phyloP scores from a whole-genome alignment of 345 rosid species.

The Nephelium lappaceum region DNA sequence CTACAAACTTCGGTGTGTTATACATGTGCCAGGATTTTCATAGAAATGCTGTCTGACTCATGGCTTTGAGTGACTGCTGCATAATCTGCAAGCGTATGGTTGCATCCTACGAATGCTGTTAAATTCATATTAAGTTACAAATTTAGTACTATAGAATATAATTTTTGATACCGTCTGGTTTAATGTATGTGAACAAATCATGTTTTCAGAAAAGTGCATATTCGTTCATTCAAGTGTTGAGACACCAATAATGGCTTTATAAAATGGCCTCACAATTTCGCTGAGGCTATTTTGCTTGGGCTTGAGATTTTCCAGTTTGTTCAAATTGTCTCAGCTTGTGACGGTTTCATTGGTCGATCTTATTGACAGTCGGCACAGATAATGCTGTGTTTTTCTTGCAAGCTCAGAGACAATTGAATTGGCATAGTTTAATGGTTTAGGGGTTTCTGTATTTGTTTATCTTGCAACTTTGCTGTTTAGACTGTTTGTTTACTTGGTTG shows the following conservation, averaged over 20 bases:
- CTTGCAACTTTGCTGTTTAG: background rate
- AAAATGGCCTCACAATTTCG: background rate
- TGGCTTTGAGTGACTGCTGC: background rate
- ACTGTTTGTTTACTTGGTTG: too few species aligned
- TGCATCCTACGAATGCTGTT: background rate
- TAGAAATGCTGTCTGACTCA: constrained; percentile 6
- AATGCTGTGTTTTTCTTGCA: too few species aligned
- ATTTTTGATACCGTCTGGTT: background rate
- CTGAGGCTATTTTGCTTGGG: background rate
- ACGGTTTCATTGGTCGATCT: background rate
- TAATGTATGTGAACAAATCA: constrained; percentile 10
- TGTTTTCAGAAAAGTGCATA: background rate
- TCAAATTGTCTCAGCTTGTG: background rate
- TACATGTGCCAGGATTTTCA: background rate
- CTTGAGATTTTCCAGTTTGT: background rate
- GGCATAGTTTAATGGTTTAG: background rate
- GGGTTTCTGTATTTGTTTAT: background rate
- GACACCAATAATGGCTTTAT: background rate
- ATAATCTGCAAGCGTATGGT: background rate
- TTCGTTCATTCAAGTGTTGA: background rate
- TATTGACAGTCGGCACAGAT: background rate
- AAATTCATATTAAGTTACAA: background rate
- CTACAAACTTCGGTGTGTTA: constrained; percentile 11
- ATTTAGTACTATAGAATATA: constrained; percentile 7
- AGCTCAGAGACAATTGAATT: background rate